Evolutionary conservation across 2,329 filamentous ascomycete species (phyloP).

Genomic region (Dactylonectria macrodidyma): DNA sequence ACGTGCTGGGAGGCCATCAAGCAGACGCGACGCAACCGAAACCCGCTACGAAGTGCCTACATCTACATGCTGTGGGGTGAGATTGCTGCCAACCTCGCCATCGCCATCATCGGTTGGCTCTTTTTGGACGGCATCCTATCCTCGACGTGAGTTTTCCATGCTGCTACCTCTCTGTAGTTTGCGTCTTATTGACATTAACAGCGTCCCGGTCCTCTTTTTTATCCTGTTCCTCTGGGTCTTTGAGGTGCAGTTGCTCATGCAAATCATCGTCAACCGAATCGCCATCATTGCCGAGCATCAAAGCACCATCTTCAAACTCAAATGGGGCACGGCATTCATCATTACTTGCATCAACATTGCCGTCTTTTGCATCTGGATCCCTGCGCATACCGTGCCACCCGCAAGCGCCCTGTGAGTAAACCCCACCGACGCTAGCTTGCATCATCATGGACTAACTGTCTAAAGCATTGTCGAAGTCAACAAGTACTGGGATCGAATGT

Average conservation of each 20-base stretch:
- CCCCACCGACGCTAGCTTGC: neutral
- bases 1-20: slow-evolving; percentile 58
- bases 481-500: slow-evolving; percentile 66
- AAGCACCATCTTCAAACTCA: slow-evolving; percentile 57
- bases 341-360: slow-evolving; percentile 67
- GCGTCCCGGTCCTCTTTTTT: slow-evolving; percentile 53
- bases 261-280: slow-evolving; percentile 70
- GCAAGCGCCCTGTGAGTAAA: slow-evolving; percentile 51
- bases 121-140: neutral
- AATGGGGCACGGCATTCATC: slow-evolving; percentile 61
- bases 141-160: neutral
- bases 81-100: slow-evolving; percentile 55
- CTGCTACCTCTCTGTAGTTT: no score
- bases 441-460: neutral
- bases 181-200: slow-evolving; percentile 22
- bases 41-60: slow-evolving; percentile 54
- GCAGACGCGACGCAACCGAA: slow-evolving; percentile 57
- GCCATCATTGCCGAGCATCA: slow-evolving; percentile 62
- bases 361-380: slow-evolving; percentile 69
- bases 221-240: slow-evolving; percentile 59
- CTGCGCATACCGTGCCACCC: slow-evolving; percentile 58
- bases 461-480: slow-evolving; percentile 59
- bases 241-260: slow-evolving; percentile 65
- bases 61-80: slow-evolving; percentile 64
- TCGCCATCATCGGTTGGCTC: slow-evolving; percentile 58